Evolutionary conservation across 2,329 filamentous ascomycete species (phyloP).

Genomic region (Aspergillus novofumigatus): DNA sequence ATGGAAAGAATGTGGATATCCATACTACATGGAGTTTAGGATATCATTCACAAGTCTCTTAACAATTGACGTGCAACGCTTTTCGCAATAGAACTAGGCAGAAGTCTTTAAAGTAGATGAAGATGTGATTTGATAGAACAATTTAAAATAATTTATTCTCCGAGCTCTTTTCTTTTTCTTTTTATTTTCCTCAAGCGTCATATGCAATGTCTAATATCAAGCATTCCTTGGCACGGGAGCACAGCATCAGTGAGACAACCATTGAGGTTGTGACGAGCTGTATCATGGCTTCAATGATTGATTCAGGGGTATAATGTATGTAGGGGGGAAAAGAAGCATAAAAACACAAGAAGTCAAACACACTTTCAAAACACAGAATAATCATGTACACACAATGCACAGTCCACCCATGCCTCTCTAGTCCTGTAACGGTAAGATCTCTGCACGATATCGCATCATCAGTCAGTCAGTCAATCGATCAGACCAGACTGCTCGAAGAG

Average conservation of each 20-base stretch:
- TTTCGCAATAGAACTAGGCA: too few species aligned
- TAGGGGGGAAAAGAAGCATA: not conserved
- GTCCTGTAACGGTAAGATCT: slow-evolving; percentile 35
- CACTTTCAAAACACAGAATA: not conserved
- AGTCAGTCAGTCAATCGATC: slow-evolving; percentile 8
- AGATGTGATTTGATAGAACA: too few species aligned
- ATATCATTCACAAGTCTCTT: too few species aligned
- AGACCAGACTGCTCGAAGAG: not conserved
- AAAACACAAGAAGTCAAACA: slow-evolving; percentile 1
- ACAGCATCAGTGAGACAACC: not conserved
- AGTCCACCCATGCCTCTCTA: slow-evolving; percentile 15
- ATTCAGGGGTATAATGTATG: slow-evolving; percentile 11
- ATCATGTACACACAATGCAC: not conserved
- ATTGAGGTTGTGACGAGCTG: not conserved
- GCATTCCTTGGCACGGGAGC: not conserved
- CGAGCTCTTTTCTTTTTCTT: not conserved
- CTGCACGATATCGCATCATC: slow-evolving; percentile 12
- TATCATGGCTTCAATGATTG: not conserved
- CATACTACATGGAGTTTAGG: too few species aligned
- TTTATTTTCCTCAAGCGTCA: not conserved
- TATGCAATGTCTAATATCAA: not conserved
- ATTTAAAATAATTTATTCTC: too few species aligned
- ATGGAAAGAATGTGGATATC: too few species aligned
- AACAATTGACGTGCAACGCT: too few species aligned
- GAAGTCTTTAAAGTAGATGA: too few species aligned